These are phyloP conservation scores for Camellia lanceoleosa DNA, from an alignment of 148 eudicot species.

Conservation along the genomic window DNA sequence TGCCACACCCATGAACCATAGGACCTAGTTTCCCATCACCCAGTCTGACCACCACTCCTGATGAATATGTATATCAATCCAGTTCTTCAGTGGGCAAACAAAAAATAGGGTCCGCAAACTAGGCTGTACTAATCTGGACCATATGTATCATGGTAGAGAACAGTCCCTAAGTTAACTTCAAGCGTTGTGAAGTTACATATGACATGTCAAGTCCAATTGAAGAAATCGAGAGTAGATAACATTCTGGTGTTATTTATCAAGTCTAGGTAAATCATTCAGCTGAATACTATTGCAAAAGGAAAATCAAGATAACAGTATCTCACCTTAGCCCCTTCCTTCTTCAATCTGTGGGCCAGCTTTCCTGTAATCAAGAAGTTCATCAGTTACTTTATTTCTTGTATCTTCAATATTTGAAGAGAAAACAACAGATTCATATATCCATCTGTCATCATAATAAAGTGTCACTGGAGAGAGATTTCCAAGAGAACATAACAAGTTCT, in stretches of 20 bases:
- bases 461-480: background rate
- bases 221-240: background rate
- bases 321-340: conserved; percentile 89
- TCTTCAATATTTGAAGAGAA: conserved; percentile 5
- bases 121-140: too few relatives aligned
- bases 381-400: conserved; percentile 11
- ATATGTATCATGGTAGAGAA: too few relatives aligned
- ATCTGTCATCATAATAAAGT: background rate
- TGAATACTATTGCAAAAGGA: conserved; percentile 3
- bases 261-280: background rate
- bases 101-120: too few relatives aligned
- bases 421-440: background rate
- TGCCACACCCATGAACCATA: too few relatives aligned
- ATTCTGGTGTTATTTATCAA: background rate
- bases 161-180: background rate
- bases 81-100: too few relatives aligned
- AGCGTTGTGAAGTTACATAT: background rate
- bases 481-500: background rate
- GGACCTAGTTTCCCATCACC: too few relatives aligned
- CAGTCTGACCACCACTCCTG: too few relatives aligned
- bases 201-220: background rate
- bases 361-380: conserved; percentile 47
- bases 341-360: conserved; percentile 88
- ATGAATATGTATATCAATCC: too few relatives aligned
- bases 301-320: conserved; percentile 14